Conservation (phyloP, 148 eudicot species). For the Spergularia bocconei region DNA sequence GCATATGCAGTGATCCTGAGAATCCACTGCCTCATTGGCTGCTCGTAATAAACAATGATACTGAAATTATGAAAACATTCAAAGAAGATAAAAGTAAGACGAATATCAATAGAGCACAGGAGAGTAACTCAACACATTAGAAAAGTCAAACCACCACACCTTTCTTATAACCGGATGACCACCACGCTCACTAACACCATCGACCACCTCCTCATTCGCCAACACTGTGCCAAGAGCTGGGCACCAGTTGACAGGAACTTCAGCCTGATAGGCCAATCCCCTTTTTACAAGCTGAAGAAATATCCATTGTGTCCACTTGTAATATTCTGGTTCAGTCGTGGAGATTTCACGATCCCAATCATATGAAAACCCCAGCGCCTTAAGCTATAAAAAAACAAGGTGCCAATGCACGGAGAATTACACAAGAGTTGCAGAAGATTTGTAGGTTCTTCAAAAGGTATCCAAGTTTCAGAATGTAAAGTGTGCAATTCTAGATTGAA, state of each 20-base stretch:
- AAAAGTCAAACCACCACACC: slow-evolving; percentile 39
- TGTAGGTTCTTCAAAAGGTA: slow-evolving; percentile 8
- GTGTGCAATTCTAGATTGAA: background rate
- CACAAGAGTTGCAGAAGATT: slow-evolving; percentile 11
- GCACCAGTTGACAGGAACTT: slow-evolving; percentile 99
- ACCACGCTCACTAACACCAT: slow-evolving; percentile 98
- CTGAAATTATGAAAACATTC: slow-evolving; percentile 76
- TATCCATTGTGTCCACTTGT: slow-evolving; percentile 99
- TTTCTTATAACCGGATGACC: slow-evolving; percentile 98
- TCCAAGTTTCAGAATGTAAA: background rate
- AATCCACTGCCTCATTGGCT: slow-evolving; percentile 99
- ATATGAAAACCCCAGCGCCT: slow-evolving; percentile 90
- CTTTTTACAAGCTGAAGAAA: slow-evolving; percentile 89
- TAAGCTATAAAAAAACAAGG: slow-evolving; percentile 55
- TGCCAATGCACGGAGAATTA: slow-evolving; percentile 13
- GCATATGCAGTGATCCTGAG: slow-evolving; percentile 98
- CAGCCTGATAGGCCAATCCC: slow-evolving; percentile 99
- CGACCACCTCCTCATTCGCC: slow-evolving; percentile 98
- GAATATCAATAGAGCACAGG: slow-evolving; percentile 24
- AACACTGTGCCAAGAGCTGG: slow-evolving; percentile 98
- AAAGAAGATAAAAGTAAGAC: slow-evolving; percentile 45
- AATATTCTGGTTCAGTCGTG: slow-evolving; percentile 93
- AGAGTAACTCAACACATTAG: slow-evolving; percentile 16
- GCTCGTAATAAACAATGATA: slow-evolving; percentile 85
- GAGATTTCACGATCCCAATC: slow-evolving; percentile 99